Base-by-base conservation (phyloP, 805 yeast genomes). In the Priceomyces melissophilus region DNA sequence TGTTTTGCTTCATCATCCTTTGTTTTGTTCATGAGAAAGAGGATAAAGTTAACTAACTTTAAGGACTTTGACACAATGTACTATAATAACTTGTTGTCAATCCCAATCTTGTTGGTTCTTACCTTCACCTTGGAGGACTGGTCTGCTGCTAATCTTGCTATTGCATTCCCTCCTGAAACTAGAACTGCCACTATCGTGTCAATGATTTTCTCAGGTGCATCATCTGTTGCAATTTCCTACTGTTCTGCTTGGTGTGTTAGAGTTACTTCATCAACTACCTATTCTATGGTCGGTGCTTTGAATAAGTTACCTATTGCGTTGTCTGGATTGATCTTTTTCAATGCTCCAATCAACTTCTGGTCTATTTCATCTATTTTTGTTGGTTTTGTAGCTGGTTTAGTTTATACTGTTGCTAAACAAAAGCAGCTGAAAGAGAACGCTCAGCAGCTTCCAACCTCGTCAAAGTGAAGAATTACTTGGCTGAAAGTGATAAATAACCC, bases 221-320 rank as follows among this genome's bases (percentile, higher is more conserved):
- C 95, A 34, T 84, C 97, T 26, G 96, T 93, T 40, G 97, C 96
- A 72, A 93, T 93, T 63, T 91, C 98, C 34, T 93, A 93, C 79
- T 88, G 96, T 69, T 89, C 98, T 10, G 99, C 97, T 47, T 93
- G 99, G 99, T 93, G 99, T 79, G 96, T 93, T 51, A 87, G 99
- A 73, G 98, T 93, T 49, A 93, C 99, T 33, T 88, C 97, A 15
- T 90, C 98, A 20, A 93, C 99, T 41, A 93, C 99, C 41, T 93
- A 93, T 74, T 88, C 96, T 40, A 93, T 93, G 99, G 98, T 93
- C 44, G 99, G 99, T 66, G 99, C 99, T 41, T 79, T 93, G 67
- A 93, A 93, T 81, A 93, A 93, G 73, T 81, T 93, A 57, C 99
- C 99, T 61, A 88, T 93, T 59, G 99, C 99, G 11, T 76, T 93